These are phyloP conservation scores for Rugosomyces carneus DNA, from an alignment of 1,284 basidiomycete genomes.

Conservation along the genomic window DNA sequence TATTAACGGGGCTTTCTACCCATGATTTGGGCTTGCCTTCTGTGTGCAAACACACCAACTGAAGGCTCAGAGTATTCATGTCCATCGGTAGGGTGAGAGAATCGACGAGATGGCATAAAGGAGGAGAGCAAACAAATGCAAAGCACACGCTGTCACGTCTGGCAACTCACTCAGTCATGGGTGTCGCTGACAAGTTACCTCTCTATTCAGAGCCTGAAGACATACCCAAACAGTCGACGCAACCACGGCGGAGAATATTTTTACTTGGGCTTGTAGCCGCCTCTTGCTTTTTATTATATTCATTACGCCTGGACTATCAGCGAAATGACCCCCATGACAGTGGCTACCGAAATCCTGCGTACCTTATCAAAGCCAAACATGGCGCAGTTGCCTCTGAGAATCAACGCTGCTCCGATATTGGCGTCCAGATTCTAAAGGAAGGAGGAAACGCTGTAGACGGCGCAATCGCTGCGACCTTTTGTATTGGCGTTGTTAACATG, in stretches of 20 bases:
- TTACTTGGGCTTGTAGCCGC: slow-evolving; percentile 4
- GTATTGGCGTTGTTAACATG: slow-evolving; percentile 84
- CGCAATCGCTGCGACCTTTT: slow-evolving; percentile 74
- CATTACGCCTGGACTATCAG: not conserved
- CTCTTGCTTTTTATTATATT: slow-evolving; percentile 1
- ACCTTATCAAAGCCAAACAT: slow-evolving; percentile 62
- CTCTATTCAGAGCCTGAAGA: not conserved
- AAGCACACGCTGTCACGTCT: no score
- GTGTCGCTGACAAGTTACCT: slow-evolving; percentile 1
- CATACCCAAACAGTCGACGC: not conserved
- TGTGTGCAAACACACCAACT: slow-evolving; percentile 16
- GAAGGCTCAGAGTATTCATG: slow-evolving; percentile 11
- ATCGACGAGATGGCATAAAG: slow-evolving; percentile 12
- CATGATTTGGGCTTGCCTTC: slow-evolving; percentile 10
- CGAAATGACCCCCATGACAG: not conserved
- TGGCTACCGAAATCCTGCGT: slow-evolving; percentile 54
- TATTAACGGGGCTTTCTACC: not conserved
- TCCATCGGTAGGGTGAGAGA: slow-evolving; percentile 12
- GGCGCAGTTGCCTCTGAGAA: slow-evolving; percentile 90
- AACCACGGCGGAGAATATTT: slow-evolving; percentile 1
- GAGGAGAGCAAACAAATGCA: not conserved
- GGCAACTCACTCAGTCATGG: no score
- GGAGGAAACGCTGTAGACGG: slow-evolving; percentile 93
- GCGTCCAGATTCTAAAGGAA: slow-evolving; percentile 67
- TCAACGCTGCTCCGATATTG: slow-evolving; percentile 76